Percentiles rank a stretch among this genome's conserved stretches.
phyloP scores from a whole-genome alignment of 176 grass and related monocot genomes.

The Ampelocalamus luodianensis region DNA sequence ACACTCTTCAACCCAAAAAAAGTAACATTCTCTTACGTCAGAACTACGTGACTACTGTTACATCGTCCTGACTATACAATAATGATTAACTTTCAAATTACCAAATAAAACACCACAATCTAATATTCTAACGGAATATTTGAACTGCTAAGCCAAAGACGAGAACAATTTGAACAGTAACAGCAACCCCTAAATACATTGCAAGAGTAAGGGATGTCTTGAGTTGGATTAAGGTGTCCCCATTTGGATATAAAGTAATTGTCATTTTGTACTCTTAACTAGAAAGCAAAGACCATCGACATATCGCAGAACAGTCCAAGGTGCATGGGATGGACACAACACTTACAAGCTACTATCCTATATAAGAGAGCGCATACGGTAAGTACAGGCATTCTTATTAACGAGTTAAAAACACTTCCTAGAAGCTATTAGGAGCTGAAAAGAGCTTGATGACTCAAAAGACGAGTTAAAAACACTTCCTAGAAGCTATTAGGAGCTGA shows the following conservation, averaged over 20 bases:
- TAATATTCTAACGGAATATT: slow-evolving; percentile 18
- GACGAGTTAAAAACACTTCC: background rate
- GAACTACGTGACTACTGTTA: background rate
- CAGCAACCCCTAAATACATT: slow-evolving; percentile 10
- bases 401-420: background rate
- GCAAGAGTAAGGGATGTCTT: slow-evolving; percentile 4
- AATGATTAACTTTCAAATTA: background rate
- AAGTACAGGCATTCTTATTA: slow-evolving; percentile 3
- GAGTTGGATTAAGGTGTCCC: background rate
- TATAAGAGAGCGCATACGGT: background rate
- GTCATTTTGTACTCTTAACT: background rate
- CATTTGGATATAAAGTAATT: slow-evolving; percentile 18
- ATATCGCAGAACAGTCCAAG: background rate
- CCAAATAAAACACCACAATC: background rate
- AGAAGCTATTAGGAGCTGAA: slow-evolving; percentile 9
- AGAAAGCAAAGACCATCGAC: background rate
- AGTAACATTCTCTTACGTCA: background rate
- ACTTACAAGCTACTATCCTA: slow-evolving; percentile 11
- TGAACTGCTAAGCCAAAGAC: background rate
- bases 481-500: slow-evolving; percentile 9
- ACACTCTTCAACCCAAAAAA: background rate
- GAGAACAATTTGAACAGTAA: background rate
- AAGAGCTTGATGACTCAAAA: background rate
- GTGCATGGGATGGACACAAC: background rate
- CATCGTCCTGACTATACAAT: background rate